Percentiles rank a stretch among this genome's conserved stretches.
These are phyloP conservation scores for Phaeosphaeriaceae sp. DNA, from an alignment of 2,329 filamentous ascomycete genomes.

Conservation along the genomic window DNA sequence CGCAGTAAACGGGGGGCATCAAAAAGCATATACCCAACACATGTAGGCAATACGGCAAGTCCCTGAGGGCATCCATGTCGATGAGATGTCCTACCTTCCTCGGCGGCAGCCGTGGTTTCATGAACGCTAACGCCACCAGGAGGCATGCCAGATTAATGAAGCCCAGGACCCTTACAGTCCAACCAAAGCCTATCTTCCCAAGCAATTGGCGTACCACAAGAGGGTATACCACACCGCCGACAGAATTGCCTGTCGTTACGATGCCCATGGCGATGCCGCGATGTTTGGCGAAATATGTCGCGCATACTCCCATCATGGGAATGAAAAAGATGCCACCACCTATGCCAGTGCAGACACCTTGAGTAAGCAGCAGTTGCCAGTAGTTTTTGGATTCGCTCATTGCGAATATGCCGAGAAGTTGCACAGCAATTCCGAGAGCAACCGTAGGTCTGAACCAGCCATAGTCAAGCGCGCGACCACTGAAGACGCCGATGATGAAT, in stretches of 20 bases:
- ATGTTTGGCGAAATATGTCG: conserved; percentile 65
- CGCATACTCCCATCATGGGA: conserved; percentile 39
- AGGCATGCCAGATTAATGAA: conserved; percentile 53
- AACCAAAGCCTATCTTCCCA: conserved; percentile 41
- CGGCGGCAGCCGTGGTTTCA: conserved; percentile 57
- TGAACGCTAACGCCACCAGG: conserved; percentile 45
- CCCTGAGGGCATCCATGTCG: conserved; percentile 65
- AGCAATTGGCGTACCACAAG: conserved; percentile 60
- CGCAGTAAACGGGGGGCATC: conserved; percentile 63
- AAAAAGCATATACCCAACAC: conserved; percentile 53
- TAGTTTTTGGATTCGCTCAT: conserved; percentile 57
- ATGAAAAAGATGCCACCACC: conserved; percentile 42
- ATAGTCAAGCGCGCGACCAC: conserved; percentile 58
- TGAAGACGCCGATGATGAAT: conserved; percentile 54
- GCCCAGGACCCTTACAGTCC: conserved; percentile 49
- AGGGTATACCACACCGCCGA: conserved; percentile 69
- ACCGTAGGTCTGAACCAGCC: conserved; percentile 56
- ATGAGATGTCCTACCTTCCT: conserved; percentile 60
- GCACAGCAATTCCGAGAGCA: conserved; percentile 50
- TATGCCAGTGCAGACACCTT: conserved; percentile 41
- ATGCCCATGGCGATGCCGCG: conserved; percentile 66
- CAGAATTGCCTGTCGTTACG: conserved; percentile 64
- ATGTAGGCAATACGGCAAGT: conserved; percentile 62
- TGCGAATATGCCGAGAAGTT: conserved; percentile 58
- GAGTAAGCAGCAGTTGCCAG: conserved; percentile 53